phyloP scores from a whole-genome alignment of 2,329 filamentous ascomycete species.

The Aureobasidium lini region DNA sequence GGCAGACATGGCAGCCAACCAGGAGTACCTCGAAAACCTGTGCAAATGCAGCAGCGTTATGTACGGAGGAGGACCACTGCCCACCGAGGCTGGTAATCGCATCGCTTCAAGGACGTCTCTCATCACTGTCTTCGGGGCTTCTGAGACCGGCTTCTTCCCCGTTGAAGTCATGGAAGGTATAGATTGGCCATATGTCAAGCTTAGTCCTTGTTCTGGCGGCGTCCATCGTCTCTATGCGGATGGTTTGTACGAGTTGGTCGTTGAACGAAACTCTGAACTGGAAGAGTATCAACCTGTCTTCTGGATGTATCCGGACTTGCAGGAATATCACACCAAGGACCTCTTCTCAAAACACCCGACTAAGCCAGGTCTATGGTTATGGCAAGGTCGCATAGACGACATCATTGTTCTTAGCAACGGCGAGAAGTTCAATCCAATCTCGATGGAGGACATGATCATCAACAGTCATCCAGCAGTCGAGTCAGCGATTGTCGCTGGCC shows the following conservation, averaged over 20 bases:
- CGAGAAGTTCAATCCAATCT: constrained; percentile 23
- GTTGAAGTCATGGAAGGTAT: constrained; percentile 14
- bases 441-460: constrained; percentile 24
- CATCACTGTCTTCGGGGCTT: constrained; percentile 14
- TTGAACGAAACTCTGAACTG: constrained; percentile 26
- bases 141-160: constrained; percentile 17
- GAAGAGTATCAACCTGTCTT: constrained; percentile 22
- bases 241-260: constrained; percentile 29
- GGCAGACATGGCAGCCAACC: constrained; percentile 11
- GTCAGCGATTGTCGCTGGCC: constrained; percentile 28
- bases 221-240: constrained; percentile 14
- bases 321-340: constrained; percentile 25
- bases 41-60: not conserved
- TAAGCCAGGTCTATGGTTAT: constrained; percentile 22
- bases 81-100: constrained; percentile 9
- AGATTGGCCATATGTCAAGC: constrained; percentile 19
- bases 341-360: constrained; percentile 22
- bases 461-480: constrained; percentile 22
- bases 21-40: not conserved
- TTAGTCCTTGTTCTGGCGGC: constrained; percentile 14
- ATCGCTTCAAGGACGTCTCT: constrained; percentile 9
- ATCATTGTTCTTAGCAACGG: constrained; percentile 24
- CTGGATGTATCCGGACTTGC: constrained; percentile 24
- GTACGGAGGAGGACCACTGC: constrained; percentile 15
- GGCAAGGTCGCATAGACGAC: constrained; percentile 23